These are phyloP conservation scores for Haberlea rhodopensis DNA, from an alignment of 257 asterid genomes.

Conservation along the genomic window DNA sequence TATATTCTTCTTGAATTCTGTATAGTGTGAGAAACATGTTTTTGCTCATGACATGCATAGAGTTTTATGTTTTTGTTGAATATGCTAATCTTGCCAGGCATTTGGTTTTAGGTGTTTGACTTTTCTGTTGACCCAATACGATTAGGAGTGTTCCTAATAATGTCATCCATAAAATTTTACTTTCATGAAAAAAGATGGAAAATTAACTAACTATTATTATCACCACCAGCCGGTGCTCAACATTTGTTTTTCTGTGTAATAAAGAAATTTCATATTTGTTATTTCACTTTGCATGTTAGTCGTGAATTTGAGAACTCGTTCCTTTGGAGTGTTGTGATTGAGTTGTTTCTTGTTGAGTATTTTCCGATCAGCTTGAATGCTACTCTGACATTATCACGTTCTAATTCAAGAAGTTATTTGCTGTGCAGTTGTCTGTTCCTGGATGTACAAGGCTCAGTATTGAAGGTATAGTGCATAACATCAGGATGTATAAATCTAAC, in stretches of 20 bases:
- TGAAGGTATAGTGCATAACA: constrained; percentile 50
- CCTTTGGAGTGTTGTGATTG: not conserved
- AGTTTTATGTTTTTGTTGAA: not conserved
- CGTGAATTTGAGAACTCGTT: not conserved
- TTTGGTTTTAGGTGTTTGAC: not conserved
- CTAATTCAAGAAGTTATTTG: constrained; percentile 18
- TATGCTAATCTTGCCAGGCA: not conserved
- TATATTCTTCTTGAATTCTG: constrained; percentile 10
- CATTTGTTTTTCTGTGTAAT: not conserved
- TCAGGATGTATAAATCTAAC: constrained; percentile 45
- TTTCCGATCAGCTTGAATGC: not conserved
- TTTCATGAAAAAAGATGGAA: not conserved
- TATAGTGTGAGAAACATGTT: constrained; percentile 14
- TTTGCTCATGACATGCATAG: not conserved
- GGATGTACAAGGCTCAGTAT: constrained; percentile 73
- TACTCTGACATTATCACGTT: not conserved
- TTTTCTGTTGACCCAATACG: not conserved
- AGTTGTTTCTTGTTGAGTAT: not conserved
- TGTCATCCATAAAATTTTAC: not conserved
- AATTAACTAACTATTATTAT: not conserved
- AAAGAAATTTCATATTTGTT: constrained; percentile 6
- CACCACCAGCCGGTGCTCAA: not conserved
- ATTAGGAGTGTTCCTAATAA: not conserved
- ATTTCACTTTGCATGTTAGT: not conserved
- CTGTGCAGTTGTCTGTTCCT: constrained; percentile 72